Evolutionary conservation across 139 green algal species (phyloP), one percentile per base, ranked within the genome.

Genomic region (Chlamydomonas schloesseri): DNA sequence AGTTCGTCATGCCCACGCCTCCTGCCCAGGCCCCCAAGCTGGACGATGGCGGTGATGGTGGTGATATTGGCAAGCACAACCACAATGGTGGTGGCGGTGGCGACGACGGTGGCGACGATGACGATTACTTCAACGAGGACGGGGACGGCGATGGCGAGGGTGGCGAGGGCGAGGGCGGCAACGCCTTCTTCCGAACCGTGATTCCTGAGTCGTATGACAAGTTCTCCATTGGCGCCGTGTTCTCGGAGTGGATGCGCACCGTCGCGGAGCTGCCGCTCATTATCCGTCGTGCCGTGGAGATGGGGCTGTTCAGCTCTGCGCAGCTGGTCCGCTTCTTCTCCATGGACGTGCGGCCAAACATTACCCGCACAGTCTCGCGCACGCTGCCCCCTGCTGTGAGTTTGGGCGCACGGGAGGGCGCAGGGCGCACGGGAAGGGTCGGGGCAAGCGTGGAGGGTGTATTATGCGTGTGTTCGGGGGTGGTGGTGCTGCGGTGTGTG

Each of bases 241-340:
- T 92, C n/a, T 81, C 86, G 0, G 89, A 92, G 70, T 99, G 96
- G 96, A 98, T 95, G 90, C 92, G 94, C 18, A 98, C 97, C 23
- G 85, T 99, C 15, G 88, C 86, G 11, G 93, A 97, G 81, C 89
- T 99, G 81, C 98, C 98, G 9, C 69, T 91, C 62, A 98, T 98
- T 72, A 88, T 99, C 26, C 90, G 96, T 17, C 96, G 96, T 58
- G 94, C 96, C 8, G 95, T 98, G 26, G 90, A 98, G 83, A 98
- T 99, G 96, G 97, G 96, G 28, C 89, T 99, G 60, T 97, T 99
- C 87, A 97, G 92, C 87, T 97, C 93, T 3, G 95, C 96, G 0
- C 96, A 99, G 89, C 90, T 99, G 3, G 93, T 97, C 29, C 93
- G 98, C 67, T 99, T 99, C 87, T 91, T 98, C 70, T 93, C 93